A percentile compares a stretch with the other conserved stretches of the same genome.
Conservation (phyloP, 2,329 filamentous ascomycete genomes). For the Xylaria sp. region DNA sequence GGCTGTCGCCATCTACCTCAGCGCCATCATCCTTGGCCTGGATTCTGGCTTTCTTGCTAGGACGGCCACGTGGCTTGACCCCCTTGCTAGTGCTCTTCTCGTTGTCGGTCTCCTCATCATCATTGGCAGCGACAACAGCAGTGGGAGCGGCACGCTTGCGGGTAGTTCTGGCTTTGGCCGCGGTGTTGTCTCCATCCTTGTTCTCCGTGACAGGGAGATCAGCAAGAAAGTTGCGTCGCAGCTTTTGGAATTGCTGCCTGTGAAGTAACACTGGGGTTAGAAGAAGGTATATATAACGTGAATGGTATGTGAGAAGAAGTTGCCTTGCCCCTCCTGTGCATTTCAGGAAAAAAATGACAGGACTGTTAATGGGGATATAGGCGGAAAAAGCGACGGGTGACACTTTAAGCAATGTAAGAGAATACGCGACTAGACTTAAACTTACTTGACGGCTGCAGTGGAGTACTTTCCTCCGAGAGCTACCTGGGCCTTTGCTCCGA, state of each 20-base stretch:
- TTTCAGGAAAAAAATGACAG: no score
- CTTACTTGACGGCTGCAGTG: conserved; percentile 7
- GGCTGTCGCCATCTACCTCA: not conserved
- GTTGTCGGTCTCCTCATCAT: not conserved
- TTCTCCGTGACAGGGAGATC: not conserved
- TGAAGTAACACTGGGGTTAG: conserved; percentile 5
- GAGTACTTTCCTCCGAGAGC: conserved; percentile 3
- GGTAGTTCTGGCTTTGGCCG: not conserved
- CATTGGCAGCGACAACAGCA: not conserved
- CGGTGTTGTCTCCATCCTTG: not conserved
- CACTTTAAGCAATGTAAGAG: no score
- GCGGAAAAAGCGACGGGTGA: no score
- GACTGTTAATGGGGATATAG: no score
- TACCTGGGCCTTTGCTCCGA: not conserved
- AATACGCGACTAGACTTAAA: no score
- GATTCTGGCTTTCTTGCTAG: not conserved
- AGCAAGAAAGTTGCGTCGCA: not conserved
- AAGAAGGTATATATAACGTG: not conserved
- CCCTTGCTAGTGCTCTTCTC: not conserved
- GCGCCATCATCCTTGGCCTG: not conserved
- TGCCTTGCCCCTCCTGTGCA: no score
- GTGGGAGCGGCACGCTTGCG: conserved; percentile 4
- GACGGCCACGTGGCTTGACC: conserved; percentile 8
- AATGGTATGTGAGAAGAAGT: not conserved
- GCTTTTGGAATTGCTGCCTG: conserved; percentile 14